phyloP scores from a whole-genome alignment of 352 stramenopile genomes.

The Phytopythium cucurbitacearum region DNA sequence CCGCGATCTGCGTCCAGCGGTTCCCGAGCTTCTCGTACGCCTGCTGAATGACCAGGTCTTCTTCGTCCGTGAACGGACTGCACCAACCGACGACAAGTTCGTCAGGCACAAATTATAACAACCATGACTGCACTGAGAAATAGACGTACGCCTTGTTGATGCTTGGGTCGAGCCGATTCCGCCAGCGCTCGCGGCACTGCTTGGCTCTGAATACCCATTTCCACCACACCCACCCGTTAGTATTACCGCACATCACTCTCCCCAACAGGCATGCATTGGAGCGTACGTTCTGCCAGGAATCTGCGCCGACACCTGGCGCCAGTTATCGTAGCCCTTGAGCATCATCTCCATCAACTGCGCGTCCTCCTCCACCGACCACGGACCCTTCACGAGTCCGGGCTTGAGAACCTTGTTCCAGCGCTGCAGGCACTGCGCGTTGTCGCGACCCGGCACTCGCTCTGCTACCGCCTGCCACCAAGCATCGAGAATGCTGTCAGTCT shows the following conservation, averaged over 20 bases:
- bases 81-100: not conserved
- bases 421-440: conserved; percentile 83
- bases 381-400: conserved; percentile 90
- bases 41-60: conserved; percentile 69
- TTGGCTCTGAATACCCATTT: conserved; percentile 74
- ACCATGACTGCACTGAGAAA: not conserved
- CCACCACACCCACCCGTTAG: not conserved
- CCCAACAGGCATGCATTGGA: no score
- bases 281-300: conserved; percentile 69
- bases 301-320: conserved; percentile 59
- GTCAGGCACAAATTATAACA: not conserved
- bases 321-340: conserved; percentile 74
- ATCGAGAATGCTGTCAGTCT: not conserved
- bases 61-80: conserved; percentile 60
- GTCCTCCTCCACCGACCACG: conserved; percentile 91
- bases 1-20: conserved; percentile 85
- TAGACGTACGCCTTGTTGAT: conserved; percentile 81
- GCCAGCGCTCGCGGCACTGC: conserved; percentile 95
- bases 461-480: conserved; percentile 40
- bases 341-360: conserved; percentile 81
- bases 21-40: conserved; percentile 84
- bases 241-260: not conserved
- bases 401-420: conserved; percentile 90
- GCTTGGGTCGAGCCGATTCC: conserved; percentile 95
- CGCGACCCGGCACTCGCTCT: conserved; percentile 48